phyloP scores from a whole-genome alignment of 345 rosid genomes.

The Fremontodendron californicum region DNA sequence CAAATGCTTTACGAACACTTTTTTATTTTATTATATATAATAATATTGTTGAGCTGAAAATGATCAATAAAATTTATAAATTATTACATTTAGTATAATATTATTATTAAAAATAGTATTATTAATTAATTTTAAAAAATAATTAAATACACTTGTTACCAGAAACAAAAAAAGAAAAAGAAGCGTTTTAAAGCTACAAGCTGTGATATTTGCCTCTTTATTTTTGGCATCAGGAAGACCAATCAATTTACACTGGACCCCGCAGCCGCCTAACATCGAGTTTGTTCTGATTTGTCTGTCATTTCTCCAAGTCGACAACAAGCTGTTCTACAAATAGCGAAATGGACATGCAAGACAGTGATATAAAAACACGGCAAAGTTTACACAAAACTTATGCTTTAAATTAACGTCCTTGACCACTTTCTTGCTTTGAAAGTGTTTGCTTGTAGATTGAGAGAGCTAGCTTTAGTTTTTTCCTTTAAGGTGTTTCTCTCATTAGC shows the following conservation, averaged over 20 bases:
- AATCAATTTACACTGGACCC: not conserved
- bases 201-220: not conserved
- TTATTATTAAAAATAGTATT: no score
- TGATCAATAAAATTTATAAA: no score
- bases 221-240: not conserved
- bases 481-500: not conserved
- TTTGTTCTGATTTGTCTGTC: slow-evolving; percentile 9
- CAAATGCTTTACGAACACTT: no score
- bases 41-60: no score
- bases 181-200: not conserved
- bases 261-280: not conserved
- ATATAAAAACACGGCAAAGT: not conserved
- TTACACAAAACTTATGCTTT: slow-evolving; percentile 13
- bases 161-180: no score
- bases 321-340: not conserved
- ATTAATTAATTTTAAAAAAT: no score
- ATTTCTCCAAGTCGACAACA: not conserved
- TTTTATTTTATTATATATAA: no score
- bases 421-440: slow-evolving; percentile 11
- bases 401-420: slow-evolving; percentile 16
- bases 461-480: not conserved
- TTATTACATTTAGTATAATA: no score
- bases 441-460: not conserved
- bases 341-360: not conserved
- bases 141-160: no score